These are phyloP conservation scores for Ceratobasidium sp. DNA, from an alignment of 1,284 basidiomycete genomes.

Conservation along the genomic window DNA sequence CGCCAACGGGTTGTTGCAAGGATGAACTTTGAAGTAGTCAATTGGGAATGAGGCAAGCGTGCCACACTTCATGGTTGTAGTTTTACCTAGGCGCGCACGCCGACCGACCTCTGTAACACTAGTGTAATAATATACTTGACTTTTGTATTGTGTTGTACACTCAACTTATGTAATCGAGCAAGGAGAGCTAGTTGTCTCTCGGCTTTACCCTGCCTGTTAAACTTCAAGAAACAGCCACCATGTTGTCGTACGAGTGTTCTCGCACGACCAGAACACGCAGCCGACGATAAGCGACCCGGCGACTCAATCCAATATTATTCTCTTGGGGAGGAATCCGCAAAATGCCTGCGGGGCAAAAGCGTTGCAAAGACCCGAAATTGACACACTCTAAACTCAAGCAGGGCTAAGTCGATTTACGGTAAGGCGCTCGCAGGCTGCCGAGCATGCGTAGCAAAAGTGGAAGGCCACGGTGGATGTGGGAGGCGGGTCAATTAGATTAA, in stretches of 20 bases:
- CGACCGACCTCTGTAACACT: slow-evolving; percentile 1
- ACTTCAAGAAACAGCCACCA: no score
- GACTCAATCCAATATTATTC: background rate
- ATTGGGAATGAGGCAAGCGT: slow-evolving; percentile 18
- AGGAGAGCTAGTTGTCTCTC: background rate
- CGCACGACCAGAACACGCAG: no score
- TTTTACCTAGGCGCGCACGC: background rate
- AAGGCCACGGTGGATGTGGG: background rate
- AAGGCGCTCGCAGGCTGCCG: background rate
- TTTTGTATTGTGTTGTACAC: background rate
- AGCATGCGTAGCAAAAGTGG: background rate
- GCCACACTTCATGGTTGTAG: background rate
- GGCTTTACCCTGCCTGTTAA: background rate
- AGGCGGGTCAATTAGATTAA: slow-evolving; percentile 11
- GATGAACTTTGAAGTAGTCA: slow-evolving; percentile 37
- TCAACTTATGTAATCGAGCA: background rate
- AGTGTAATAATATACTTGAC: slow-evolving; percentile 30
- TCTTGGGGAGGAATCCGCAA: background rate
- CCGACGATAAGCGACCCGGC: background rate
- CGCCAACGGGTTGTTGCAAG: slow-evolving; percentile 45
- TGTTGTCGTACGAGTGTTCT: no score
- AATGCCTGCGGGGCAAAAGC: background rate
- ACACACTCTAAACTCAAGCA: background rate
- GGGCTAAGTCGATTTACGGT: background rate
- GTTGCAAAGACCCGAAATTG: no score